Base-by-base conservation (phyloP, 1,139 yeast genomes). In the Geotrichum phurueaensis region DNA sequence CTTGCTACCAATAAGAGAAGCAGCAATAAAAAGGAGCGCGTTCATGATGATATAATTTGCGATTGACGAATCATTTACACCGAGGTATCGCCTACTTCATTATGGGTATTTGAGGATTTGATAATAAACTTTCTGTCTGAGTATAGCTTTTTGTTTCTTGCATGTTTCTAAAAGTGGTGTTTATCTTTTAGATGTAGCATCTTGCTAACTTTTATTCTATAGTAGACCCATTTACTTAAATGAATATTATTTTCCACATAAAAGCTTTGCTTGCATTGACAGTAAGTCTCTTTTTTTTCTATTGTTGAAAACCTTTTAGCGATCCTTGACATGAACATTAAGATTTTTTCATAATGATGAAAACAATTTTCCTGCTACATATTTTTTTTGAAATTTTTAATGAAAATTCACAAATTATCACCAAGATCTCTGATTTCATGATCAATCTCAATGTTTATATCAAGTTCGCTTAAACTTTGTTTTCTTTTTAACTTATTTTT, bases 361-460 rank as follows among this genome's bases (percentile, higher is more conserved):
- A 54, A 56, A 56, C 13, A 18, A 45, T 33, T 51, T 57, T 22
- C 31, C 53, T 57, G 59, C 59, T 57, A 49, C 58, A 36, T 51
- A 39, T n/a, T n/a, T 51, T 51, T 29, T 20, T 57, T 47, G 45
- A 52, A 51, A 23, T 27, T 39, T 54, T 25, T 33, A 55, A 51
- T 57, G 59, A 57, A 57, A 53, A 48, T n/a, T 43, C 52, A 51
- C 25, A 23, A 49, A 50, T 57, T 57, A 57, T 57, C 59, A 57
- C 59, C 59, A 57, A 57, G 59, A 57, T 57, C 59, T 57, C 59
- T 57, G 59, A 57, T 57, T 23, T 31, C 12, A 33, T 33, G 39
- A 51, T 9, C 6, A 2, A 22, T 50, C 12, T 51, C 36, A 31
- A 51, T 51, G 23, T 18, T 43, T 15, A n/a, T 43, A 13, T 20